Percentiles rank a stretch among this genome's conserved stretches.
These are phyloP conservation scores for Ganoderma lingzhi DNA, from an alignment of 1,284 basidiomycete species.

Conservation along the genomic window DNA sequence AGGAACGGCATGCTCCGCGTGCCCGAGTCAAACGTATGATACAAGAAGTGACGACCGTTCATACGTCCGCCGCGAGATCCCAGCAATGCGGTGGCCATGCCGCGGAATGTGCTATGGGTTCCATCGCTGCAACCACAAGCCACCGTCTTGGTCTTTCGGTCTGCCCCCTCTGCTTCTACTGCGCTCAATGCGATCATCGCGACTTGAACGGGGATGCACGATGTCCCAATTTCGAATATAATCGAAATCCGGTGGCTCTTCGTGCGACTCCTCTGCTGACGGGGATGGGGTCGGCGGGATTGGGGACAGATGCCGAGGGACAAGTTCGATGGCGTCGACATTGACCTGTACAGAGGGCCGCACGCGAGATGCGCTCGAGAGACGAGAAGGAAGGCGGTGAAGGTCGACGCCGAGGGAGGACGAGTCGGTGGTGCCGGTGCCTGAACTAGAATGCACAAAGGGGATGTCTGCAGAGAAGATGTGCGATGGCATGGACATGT, in stretches of 20 bases:
- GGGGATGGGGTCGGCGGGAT: neutral
- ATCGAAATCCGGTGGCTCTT: neutral
- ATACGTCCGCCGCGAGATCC: neutral
- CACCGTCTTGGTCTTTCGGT: slow-evolving; percentile 4
- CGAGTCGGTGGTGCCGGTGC: slow-evolving; percentile 2
- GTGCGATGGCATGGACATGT: slow-evolving; percentile 8
- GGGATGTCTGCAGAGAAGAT: slow-evolving; percentile 19
- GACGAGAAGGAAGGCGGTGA: slow-evolving; percentile 1
- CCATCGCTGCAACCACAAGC: slow-evolving; percentile 10
- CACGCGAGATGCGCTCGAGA: slow-evolving; percentile 1
- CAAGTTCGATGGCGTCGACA: slow-evolving; percentile 18
- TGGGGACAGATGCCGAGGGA: slow-evolving; percentile 11
- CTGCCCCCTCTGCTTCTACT: slow-evolving; percentile 3
- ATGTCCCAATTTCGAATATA: slow-evolving; percentile 2
- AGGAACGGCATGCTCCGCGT: neutral
- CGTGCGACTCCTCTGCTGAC: neutral
- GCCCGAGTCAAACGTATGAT: neutral
- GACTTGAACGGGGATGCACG: neutral
- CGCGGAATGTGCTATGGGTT: neutral
- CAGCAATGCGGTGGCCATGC: neutral
- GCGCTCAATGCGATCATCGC: neutral
- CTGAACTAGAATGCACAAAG: neutral
- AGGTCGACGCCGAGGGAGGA: slow-evolving; percentile 4
- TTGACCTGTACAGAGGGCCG: slow-evolving; percentile 2
- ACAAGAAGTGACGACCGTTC: neutral